Conservation (phyloP, 768 basidiomycete species). For the Butyriboletus loyo region DNA sequence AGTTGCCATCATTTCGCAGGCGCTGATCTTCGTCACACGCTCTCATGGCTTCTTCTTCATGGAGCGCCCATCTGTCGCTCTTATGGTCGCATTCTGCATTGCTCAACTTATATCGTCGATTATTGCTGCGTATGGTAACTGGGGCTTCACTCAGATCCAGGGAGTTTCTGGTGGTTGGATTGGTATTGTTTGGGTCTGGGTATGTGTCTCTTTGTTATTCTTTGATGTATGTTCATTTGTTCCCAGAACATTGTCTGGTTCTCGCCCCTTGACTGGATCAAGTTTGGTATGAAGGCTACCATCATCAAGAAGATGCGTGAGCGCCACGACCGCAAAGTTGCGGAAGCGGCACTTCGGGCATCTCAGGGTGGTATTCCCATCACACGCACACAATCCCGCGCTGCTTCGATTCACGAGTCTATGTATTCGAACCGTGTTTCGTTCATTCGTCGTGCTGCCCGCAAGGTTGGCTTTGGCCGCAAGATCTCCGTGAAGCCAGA, state of each 20-base stretch:
- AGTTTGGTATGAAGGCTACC: constrained; percentile 94
- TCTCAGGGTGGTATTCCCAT: constrained; percentile 58
- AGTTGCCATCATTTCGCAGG: constrained; percentile 98
- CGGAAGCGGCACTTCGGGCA: constrained; percentile 36
- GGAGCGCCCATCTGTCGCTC: constrained; percentile 88
- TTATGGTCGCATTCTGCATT: constrained; percentile 86
- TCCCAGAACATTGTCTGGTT: constrained; percentile 92
- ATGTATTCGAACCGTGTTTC: constrained; percentile 93
- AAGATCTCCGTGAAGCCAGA: constrained; percentile 79
- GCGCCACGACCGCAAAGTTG: constrained; percentile 46
- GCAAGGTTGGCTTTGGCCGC: constrained; percentile 85
- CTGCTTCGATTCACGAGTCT: constrained; percentile 85
- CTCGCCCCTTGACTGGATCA: constrained; percentile 91
- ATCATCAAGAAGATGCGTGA: constrained; percentile 81
- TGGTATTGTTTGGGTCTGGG: constrained; percentile 97
- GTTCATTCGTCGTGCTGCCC: constrained; percentile 85
- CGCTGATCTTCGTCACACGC: constrained; percentile 94
- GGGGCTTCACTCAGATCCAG: constrained; percentile 87
- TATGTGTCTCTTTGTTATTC: constrained; percentile 37
- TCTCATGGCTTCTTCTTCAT: constrained; percentile 96
- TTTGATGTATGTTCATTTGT: constrained; percentile 8
- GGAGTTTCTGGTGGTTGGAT: constrained; percentile 91
- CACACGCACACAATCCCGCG: constrained; percentile 85
- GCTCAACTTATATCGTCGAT: constrained; percentile 95
- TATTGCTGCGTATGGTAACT: constrained; percentile 91